A percentile compares a stretch with the other conserved stretches of the same genome.
Conservation (phyloP, 2,329 filamentous ascomycete genomes). For the Clonostachys rhizophaga region DNA sequence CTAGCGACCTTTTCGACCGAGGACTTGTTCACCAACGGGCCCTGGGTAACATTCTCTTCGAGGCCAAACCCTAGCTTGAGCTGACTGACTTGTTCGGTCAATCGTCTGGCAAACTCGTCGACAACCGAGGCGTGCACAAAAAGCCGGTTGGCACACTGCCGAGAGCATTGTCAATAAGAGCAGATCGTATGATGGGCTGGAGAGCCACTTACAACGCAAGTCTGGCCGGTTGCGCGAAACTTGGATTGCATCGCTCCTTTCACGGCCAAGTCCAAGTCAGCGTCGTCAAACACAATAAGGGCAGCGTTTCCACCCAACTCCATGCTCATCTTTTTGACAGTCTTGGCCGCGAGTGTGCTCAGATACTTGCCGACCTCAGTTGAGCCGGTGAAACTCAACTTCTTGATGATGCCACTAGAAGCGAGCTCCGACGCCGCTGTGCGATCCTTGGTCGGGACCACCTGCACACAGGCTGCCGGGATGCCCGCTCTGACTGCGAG, state of each 20-base stretch:
- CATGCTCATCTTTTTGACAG: slow-evolving; percentile 78
- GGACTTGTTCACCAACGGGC: slow-evolving; percentile 79
- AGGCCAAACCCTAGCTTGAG: slow-evolving; percentile 78
- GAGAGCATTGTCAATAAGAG: too few relatives aligned
- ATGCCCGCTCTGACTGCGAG: slow-evolving; percentile 83
- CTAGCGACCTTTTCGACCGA: slow-evolving; percentile 74
- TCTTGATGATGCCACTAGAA: slow-evolving; percentile 67
- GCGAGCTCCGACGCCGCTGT: slow-evolving; percentile 81
- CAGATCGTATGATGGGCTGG: too few relatives aligned
- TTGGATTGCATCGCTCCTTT: slow-evolving; percentile 80
- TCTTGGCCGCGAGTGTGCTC: slow-evolving; percentile 84
- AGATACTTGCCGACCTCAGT: slow-evolving; percentile 66
- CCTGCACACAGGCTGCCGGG: slow-evolving; percentile 84
- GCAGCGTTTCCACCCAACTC: slow-evolving; percentile 94
- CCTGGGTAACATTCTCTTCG: slow-evolving; percentile 66
- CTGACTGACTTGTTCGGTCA: slow-evolving; percentile 65
- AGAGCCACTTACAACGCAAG: slow-evolving; percentile 58
- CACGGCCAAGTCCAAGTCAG: slow-evolving; percentile 81
- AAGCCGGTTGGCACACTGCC: slow-evolving; percentile 69
- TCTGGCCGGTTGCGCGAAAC: slow-evolving; percentile 93
- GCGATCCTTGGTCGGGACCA: slow-evolving; percentile 76
- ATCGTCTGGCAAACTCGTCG: slow-evolving; percentile 64
- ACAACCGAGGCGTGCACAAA: slow-evolving; percentile 77
- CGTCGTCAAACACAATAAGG: slow-evolving; percentile 96
- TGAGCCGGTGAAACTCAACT: slow-evolving; percentile 91